These are phyloP conservation scores for Solanum okadae DNA, from an alignment of 257 asterid genomes.

Conservation along the genomic window DNA sequence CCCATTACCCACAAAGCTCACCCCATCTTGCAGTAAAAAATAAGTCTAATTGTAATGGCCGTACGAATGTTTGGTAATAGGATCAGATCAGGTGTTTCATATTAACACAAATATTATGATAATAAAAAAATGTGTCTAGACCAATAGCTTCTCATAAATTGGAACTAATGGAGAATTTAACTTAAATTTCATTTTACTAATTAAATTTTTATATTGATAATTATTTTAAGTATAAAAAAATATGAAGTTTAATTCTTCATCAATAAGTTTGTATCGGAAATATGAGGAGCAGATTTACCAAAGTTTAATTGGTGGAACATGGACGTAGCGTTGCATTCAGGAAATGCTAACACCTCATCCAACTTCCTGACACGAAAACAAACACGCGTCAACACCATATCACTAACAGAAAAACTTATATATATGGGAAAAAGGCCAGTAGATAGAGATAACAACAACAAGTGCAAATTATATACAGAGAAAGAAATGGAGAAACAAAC, in stretches of 20 bases:
- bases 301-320: conserved; percentile 7
- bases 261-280: neutral
- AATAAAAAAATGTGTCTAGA: neutral
- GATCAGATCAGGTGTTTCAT: neutral
- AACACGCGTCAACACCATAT: conserved; percentile 21
- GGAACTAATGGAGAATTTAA: neutral
- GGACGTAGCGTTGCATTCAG: conserved; percentile 10
- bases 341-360: conserved; percentile 20
- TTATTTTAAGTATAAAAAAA: neutral
- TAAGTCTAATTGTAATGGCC: neutral
- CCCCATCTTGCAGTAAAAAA: neutral
- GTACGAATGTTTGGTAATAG: neutral
- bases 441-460: neutral
- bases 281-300: neutral
- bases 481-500: conserved; percentile 27
- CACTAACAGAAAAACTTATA: neutral
- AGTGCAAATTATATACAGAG: neutral
- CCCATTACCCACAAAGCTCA: neutral
- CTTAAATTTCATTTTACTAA: neutral
- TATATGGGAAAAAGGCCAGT: neutral
- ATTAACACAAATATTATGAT: neutral
- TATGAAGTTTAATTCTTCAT: neutral
- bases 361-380: neutral
- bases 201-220: neutral
- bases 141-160: neutral